Evolutionary conservation across 1,284 basidiomycete genomes (phyloP), one percentile per base, ranked within the genome.

Genomic region (Melanopsichium pennsylvanicum): DNA sequence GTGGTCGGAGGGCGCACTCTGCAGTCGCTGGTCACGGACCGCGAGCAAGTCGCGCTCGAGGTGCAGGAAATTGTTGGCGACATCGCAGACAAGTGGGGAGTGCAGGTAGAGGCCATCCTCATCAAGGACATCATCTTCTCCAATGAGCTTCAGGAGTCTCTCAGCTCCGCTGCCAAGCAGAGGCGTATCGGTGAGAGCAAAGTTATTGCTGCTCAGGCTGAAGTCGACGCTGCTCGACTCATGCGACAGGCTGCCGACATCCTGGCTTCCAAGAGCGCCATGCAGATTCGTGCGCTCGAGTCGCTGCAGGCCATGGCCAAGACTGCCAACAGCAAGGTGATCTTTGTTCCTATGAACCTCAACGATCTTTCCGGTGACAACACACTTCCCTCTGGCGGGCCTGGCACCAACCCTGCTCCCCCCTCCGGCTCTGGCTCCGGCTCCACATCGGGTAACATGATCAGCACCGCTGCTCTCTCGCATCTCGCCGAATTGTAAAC

Each of bases 271-370:
- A 93, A 92, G 16, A 92, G 93, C 21, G 94, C 93, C 57, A 96
- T 97, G 92, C 93, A 96, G 83, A 97, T 97, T 81, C 86, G 94
- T 64, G 92, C 95, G 81, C 87, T 97, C 70, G 93, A 96, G 83
- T 92, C 93, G 33, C 83, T 92, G 75, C 86, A 88, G 86, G 85
- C 82, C 35, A 86, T 86, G 86, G 86, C 87, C 32, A 90, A 91
- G 82, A 87, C 86, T 10, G 86, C 89, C 19, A 85, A 86, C 72
- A 88, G 86, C 85, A 97, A 97, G 84, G 92, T 94, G 70, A 86
- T 95, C 57, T 95, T 96, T 76, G 92, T 93, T 19, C 91, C 91
- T n/a, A 93, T 93, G 91, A 57, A 60, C 39, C 64, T 73, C 55
- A 56, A 56, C 52, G 35, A 39, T 23, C 48, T 63, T 7, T 43